These are phyloP conservation scores for Przewalskia tangutica DNA, from an alignment of 257 asterid genomes.

Conservation along the genomic window DNA sequence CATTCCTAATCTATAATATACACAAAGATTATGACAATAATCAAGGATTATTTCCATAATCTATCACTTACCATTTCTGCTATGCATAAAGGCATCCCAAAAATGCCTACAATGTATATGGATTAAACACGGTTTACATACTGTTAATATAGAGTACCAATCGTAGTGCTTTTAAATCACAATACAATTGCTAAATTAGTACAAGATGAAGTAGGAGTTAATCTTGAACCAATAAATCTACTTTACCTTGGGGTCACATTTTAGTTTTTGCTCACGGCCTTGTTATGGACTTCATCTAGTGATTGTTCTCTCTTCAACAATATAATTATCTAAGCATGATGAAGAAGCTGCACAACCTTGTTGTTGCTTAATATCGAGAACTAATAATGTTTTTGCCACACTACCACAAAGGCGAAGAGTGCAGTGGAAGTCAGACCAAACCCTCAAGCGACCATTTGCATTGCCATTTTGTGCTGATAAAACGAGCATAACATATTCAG, in stretches of 20 bases:
- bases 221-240: neutral
- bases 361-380: constrained; percentile 29
- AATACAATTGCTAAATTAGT: neutral
- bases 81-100: neutral
- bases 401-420: constrained; percentile 77
- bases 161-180: neutral
- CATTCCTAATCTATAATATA: no score
- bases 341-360: constrained; percentile 2
- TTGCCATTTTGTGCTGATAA: constrained; percentile 17
- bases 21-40: no score
- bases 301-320: constrained; percentile 52
- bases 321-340: constrained; percentile 26
- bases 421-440: constrained; percentile 82
- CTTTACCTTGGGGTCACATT: neutral
- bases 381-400: constrained; percentile 67
- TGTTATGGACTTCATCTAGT: constrained; percentile 64
- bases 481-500: constrained; percentile 73
- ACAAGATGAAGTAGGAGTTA: neutral
- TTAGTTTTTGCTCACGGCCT: constrained; percentile 27
- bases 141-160: neutral
- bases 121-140: neutral
- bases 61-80: neutral
- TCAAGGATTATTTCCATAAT: no score
- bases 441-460: constrained; percentile 43
- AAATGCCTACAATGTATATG: neutral